These are phyloP conservation scores for Coemansia sp. DNA, from an alignment of 192 early-diverging fungal species.

Conservation along the genomic window DNA sequence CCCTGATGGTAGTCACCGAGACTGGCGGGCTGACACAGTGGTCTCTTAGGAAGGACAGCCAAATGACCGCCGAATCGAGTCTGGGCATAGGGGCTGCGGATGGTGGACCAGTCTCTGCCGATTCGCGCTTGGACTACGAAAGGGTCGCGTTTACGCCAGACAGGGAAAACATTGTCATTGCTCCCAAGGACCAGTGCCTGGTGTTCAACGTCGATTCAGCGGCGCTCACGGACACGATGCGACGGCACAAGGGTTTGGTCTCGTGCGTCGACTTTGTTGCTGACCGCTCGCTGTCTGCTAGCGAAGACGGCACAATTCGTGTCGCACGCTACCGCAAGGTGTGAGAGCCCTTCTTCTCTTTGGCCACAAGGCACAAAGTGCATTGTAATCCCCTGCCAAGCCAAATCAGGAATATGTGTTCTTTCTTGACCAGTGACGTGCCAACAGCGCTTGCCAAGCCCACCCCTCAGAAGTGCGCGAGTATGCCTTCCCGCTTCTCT, in stretches of 20 bases:
- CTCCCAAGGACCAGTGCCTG: constrained; percentile 46
- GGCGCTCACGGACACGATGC: constrained; percentile 43
- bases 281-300: constrained; percentile 47
- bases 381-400: neutral
- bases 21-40: constrained; percentile 52
- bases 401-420: neutral
- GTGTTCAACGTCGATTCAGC: constrained; percentile 57
- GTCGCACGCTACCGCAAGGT: constrained; percentile 53
- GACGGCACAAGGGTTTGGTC: constrained; percentile 55
- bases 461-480: neutral
- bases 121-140: constrained; percentile 43
- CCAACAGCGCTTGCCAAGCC: constrained; percentile 10
- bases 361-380: neutral
- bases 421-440: neutral
- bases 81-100: constrained; percentile 25
- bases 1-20: constrained; percentile 45
- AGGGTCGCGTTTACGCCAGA: constrained; percentile 53
- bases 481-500: neutral
- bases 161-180: constrained; percentile 44
- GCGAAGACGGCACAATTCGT: constrained; percentile 55
- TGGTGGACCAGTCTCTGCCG: constrained; percentile 5
- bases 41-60: constrained; percentile 43
- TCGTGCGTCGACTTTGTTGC: constrained; percentile 49
- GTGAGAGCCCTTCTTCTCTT: constrained; percentile 3
- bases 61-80: constrained; percentile 47